Evolutionary conservation across 805 yeast genomes (phyloP), one percentile per base, ranked within the genome.

Genomic region (Teunomyces pallodes): DNA sequence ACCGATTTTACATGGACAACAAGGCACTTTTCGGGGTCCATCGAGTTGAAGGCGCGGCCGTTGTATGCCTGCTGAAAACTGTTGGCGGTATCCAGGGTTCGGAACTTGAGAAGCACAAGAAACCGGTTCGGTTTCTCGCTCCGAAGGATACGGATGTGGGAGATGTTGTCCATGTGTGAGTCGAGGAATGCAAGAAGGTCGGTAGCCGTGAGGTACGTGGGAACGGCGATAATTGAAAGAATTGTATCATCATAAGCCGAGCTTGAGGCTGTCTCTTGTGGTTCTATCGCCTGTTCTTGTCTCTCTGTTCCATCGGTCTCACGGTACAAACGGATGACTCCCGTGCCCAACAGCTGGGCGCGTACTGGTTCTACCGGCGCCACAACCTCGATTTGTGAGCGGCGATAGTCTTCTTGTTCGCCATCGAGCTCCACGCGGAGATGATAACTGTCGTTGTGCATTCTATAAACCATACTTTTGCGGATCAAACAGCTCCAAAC

Each of bases 1-100:
- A 87, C 77, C 27, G 82, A 76, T 50, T 81, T 82, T n/a, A 90
- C 80, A 52, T 77, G 81, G 1, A 90, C 79, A 3, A 83, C 87
- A 61, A 85, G 90, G 57, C 97, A 90, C 10, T 80, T 74, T 58
- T 91, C 96, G 0, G 96, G 88, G 58, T 91, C 97, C 86, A 90
- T 84, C 6, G 92, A 82, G 56, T 85, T 90, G 70, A 91, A 90
- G 8, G 77, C 75, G 51, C 77, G 80, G 4, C 96, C 95, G 61
- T 90, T 84, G 58, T 74, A 88, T 27, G 72, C 71, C 38, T 76
- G 75, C 54, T 83, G 83, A 64, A 91, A 91, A 36, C 67, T 70
- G n/a, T 79, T 75, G 0, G 96, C 90, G 32, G 68, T 59, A 1
- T 74, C 66, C 1, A 75, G 59, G 33, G 77, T 76, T 35, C 79